These are phyloP conservation scores for Saccharomycopsis hybrid DNA, from an alignment of 1,139 yeast genomes.

Conservation along the genomic window DNA sequence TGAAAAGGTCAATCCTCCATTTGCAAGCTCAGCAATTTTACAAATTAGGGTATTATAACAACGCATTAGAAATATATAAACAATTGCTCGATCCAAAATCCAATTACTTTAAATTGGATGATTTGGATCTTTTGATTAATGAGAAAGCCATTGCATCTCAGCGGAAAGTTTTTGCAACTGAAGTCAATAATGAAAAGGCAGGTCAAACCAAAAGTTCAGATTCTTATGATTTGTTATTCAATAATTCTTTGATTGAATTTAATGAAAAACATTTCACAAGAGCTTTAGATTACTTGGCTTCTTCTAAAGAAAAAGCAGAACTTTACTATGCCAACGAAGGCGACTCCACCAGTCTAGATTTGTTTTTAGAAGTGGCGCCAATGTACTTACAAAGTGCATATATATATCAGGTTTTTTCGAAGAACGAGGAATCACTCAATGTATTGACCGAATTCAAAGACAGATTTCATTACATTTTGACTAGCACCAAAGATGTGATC, in stretches of 20 bases:
- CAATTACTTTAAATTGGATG: conserved; percentile 28
- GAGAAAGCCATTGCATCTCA: conserved; percentile 63
- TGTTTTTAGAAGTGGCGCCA: conserved; percentile 48
- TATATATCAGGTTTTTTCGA: conserved; percentile 45
- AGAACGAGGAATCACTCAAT: conserved; percentile 36
- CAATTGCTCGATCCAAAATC: conserved; percentile 32
- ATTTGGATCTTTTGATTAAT: conserved; percentile 60
- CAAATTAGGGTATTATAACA: conserved; percentile 51
- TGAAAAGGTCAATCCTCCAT: conserved; percentile 54
- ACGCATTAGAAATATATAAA: conserved; percentile 52
- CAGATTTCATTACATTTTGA: conserved; percentile 20
- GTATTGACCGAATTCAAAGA: conserved; percentile 32
- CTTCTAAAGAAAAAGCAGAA: conserved; percentile 37
- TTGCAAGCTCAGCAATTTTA: conserved; percentile 79
- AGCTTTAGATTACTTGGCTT: conserved; percentile 35
- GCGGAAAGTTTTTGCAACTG: conserved; percentile 26
- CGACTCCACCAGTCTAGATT: conserved; percentile 27
- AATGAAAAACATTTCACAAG: conserved; percentile 32
- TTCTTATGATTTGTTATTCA: conserved; percentile 58
- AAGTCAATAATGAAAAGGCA: not conserved
- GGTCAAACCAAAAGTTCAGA: conserved; percentile 17
- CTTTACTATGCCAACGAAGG: conserved; percentile 25
- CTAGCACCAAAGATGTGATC: conserved; percentile 19
- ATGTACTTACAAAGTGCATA: conserved; percentile 67
- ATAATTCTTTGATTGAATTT: conserved; percentile 51